Percentiles rank a stretch among this genome's conserved stretches.
Evolutionary conservation across 306 rosid species (phyloP).

Genomic region (Trifolium subterraneum): DNA sequence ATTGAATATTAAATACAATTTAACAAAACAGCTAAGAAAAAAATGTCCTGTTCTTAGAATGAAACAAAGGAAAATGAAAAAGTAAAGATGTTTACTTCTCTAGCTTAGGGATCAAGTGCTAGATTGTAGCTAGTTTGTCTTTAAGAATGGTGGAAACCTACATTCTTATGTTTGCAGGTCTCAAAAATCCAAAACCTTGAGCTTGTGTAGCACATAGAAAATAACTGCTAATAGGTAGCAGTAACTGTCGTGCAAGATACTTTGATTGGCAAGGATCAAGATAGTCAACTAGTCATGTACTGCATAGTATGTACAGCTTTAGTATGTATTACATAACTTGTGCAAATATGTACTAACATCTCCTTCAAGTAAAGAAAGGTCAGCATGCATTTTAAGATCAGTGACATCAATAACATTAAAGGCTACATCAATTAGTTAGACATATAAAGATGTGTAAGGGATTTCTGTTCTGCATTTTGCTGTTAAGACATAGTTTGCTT

Average conservation of each 20-base stretch:
- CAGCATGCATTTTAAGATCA: too few relatives aligned
- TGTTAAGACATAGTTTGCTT: not conserved
- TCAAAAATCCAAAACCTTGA: conserved; percentile 16
- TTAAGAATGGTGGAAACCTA: conserved; percentile 31
- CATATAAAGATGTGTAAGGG: too few relatives aligned
- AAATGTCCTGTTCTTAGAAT: not conserved
- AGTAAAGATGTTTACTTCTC: not conserved
- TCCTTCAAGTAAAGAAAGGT: too few relatives aligned
- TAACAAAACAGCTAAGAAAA: too few relatives aligned
- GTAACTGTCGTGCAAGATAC: not conserved
- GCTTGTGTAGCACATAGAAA: conserved; percentile 30
- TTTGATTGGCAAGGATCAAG: conserved; percentile 28
- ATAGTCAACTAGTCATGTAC: not conserved
- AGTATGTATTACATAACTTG: not conserved
- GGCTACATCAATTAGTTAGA: too few relatives aligned
- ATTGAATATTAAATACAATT: too few relatives aligned
- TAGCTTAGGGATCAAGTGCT: conserved; percentile 8
- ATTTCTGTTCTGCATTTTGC: too few relatives aligned
- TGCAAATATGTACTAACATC: not conserved
- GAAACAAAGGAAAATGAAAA: not conserved
- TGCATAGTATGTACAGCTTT: not conserved
- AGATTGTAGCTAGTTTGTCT: conserved; percentile 32
- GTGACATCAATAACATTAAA: too few relatives aligned
- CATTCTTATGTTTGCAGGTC: conserved; percentile 32
- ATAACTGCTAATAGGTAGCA: not conserved